Conservation (phyloP, 108 stramenopile species). For the Craspedostauros australis region DNA sequence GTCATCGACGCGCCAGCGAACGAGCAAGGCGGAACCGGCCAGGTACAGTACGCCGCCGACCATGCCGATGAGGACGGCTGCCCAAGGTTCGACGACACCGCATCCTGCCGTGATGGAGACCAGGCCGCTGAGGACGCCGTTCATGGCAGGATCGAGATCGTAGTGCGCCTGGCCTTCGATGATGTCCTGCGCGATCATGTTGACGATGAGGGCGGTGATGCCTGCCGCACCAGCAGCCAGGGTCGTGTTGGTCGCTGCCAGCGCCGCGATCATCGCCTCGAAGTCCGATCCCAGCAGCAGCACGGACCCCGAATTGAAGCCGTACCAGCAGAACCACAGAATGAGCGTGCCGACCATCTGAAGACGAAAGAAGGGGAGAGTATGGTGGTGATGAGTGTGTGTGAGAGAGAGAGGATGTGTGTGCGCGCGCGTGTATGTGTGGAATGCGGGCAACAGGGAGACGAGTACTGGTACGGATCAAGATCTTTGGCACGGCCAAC, state of each 20-base stretch:
- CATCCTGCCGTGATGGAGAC: slow-evolving; percentile 80
- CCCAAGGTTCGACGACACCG: slow-evolving; percentile 69
- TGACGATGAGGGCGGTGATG: slow-evolving; percentile 51
- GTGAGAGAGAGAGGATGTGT: too few species aligned
- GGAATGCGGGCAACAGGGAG: too few species aligned
- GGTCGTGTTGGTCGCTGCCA: slow-evolving; percentile 78
- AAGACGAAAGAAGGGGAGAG: too few species aligned
- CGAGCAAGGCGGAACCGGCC: slow-evolving; percentile 42
- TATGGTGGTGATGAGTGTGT: too few species aligned
- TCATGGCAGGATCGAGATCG: slow-evolving; percentile 60
- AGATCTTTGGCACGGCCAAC: too few species aligned
- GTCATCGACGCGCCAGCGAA: slow-evolving; percentile 77
- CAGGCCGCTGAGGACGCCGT: slow-evolving; percentile 66
- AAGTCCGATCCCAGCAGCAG: slow-evolving; percentile 32
- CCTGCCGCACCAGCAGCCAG: slow-evolving; percentile 58
- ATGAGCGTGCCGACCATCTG: slow-evolving; percentile 76
- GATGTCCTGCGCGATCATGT: slow-evolving; percentile 41
- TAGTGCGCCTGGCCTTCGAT: slow-evolving; percentile 55
- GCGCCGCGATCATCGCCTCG: slow-evolving; percentile 47
- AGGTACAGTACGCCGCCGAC: slow-evolving; percentile 79
- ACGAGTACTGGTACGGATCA: too few species aligned
- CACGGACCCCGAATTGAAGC: slow-evolving; percentile 89
- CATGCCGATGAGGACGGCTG: slow-evolving; percentile 77
- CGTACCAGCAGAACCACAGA: slow-evolving; percentile 91
- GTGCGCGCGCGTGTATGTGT: too few species aligned